Conservation (phyloP, 129 eudicot genomes). For the Artemisia argyi region DNA sequence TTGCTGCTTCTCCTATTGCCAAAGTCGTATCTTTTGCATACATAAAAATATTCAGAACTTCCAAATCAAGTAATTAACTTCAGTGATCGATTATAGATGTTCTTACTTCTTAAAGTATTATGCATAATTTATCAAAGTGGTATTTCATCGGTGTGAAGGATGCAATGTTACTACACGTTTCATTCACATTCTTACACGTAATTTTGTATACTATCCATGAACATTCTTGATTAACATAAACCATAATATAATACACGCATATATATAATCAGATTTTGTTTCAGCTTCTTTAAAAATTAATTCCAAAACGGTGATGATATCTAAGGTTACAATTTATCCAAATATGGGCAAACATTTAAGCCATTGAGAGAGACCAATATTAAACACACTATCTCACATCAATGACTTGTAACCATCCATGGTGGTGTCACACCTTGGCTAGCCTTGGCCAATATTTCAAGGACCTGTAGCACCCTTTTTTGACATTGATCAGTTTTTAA, state of each 20-base stretch:
- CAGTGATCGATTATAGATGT: too few relatives aligned
- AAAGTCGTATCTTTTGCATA: too few relatives aligned
- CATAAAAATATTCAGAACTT: too few relatives aligned
- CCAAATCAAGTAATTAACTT: too few relatives aligned
- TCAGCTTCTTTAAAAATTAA: not conserved
- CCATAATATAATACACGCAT: not conserved
- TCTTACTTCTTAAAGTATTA: too few relatives aligned
- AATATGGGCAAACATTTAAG: slow-evolving; percentile 32
- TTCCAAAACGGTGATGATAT: slow-evolving; percentile 4
- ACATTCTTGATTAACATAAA: not conserved
- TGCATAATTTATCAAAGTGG: not conserved
- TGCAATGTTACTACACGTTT: not conserved
- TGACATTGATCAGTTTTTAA: slow-evolving; percentile 1
- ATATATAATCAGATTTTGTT: not conserved
- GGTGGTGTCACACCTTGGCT: slow-evolving; percentile 48
- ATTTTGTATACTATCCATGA: not conserved
- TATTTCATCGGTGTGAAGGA: not conserved
- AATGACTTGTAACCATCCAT: slow-evolving; percentile 40
- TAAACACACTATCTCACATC: slow-evolving; percentile 31
- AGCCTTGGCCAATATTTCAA: slow-evolving; percentile 21
- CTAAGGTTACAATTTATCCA: slow-evolving; percentile 23
- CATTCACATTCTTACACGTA: not conserved
- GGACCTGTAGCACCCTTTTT: slow-evolving; percentile 23
- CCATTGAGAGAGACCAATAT: slow-evolving; percentile 33
- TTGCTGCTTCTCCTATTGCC: too few relatives aligned